phyloP scores from a whole-genome alignment of 2,329 filamentous ascomycete species.

The Epichloe sibirici region DNA sequence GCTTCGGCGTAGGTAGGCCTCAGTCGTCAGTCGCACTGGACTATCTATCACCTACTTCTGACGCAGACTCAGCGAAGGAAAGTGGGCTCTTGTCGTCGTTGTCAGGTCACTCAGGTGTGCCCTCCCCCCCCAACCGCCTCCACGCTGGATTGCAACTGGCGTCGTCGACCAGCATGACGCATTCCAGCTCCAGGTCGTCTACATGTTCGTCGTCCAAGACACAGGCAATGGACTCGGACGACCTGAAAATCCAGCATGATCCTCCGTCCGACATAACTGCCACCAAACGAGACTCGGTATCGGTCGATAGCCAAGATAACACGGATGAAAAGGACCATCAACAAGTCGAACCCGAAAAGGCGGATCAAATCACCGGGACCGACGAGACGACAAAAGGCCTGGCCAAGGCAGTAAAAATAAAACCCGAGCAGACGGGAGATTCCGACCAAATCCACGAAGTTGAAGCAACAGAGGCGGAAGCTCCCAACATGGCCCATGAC shows the following conservation, averaged over 20 bases:
- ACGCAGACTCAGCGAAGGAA: constrained; percentile 6
- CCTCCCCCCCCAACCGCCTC: not conserved
- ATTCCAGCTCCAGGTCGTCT: constrained; percentile 16
- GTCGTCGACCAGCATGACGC: constrained; percentile 12
- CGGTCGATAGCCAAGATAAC: not conserved
- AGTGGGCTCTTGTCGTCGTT: constrained; percentile 5
- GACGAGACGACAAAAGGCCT: not conserved
- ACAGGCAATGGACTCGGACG: constrained; percentile 18
- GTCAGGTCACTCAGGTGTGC: not conserved
- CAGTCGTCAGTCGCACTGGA: not conserved
- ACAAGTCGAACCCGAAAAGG: not conserved
- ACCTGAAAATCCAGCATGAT: constrained; percentile 15
- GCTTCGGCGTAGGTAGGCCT: constrained; percentile 5
- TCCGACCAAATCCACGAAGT: constrained; percentile 11
- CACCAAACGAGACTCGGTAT: constrained; percentile 6
- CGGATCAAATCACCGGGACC: not conserved
- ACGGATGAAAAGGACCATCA: not conserved
- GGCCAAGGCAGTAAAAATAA: not conserved
- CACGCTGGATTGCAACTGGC: constrained; percentile 13
- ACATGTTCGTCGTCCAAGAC: constrained; percentile 9
- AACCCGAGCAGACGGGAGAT: not conserved
- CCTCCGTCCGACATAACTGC: constrained; percentile 14
- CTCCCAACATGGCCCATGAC: constrained; percentile 39
- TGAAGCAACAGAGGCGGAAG: constrained; percentile 17
- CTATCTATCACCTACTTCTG: constrained; percentile 5